Conservation (phyloP, 169 alveolate species). For the Eimeria acervulina region DNA sequence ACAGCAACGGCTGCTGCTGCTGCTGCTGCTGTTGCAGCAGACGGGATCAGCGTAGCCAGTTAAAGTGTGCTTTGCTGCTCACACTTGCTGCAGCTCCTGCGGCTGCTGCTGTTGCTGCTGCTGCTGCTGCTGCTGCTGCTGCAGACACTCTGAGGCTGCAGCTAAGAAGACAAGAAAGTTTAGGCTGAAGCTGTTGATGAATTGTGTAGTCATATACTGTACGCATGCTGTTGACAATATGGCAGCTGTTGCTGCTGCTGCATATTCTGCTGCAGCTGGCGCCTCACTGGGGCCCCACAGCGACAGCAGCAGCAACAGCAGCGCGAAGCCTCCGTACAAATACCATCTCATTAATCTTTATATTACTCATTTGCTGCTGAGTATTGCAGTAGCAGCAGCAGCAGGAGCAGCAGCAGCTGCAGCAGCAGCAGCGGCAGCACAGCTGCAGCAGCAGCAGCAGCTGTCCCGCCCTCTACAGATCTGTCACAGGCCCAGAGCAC, state of each 20-base stretch:
- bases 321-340: background rate
- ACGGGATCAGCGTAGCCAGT: background rate
- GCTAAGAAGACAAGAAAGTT: too few relatives aligned
- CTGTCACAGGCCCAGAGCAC: background rate
- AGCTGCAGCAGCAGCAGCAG: constrained; percentile 16
- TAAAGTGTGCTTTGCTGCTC: too few relatives aligned
- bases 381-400: background rate
- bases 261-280: background rate
- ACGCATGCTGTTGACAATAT: background rate
- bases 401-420: background rate
- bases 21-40: background rate
- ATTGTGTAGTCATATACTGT: background rate
- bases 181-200: background rate
- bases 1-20: too few relatives aligned
- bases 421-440: constrained; percentile 26
- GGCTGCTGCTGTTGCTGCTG: constrained; percentile 21
- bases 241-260: background rate
- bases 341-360: too few relatives aligned
- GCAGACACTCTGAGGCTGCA: background rate
- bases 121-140: constrained; percentile 48
- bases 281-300: constrained; percentile 36
- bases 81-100: background rate
- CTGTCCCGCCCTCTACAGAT: background rate
- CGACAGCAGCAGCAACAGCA: background rate
- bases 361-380: background rate